Evolutionary conservation across 441 rosid species (phyloP).

Genomic region (Melastoma candidum): DNA sequence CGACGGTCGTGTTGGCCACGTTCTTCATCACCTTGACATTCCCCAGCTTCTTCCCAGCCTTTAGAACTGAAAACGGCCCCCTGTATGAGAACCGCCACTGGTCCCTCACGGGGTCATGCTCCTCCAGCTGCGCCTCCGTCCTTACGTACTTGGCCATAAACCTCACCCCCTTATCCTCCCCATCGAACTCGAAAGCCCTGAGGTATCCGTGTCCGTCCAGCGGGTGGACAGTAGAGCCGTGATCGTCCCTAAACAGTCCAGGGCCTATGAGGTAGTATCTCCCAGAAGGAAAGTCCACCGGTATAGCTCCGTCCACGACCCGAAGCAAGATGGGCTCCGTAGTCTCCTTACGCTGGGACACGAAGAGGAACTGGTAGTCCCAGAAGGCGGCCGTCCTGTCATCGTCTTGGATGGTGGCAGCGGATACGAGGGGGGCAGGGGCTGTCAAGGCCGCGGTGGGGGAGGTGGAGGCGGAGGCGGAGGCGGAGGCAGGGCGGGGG

Average conservation of each 20-base stretch:
- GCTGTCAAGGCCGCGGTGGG: slow-evolving; percentile 14
- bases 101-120: slow-evolving; percentile 49
- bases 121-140: slow-evolving; percentile 81
- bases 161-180: slow-evolving; percentile 28
- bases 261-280: slow-evolving; percentile 83
- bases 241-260: slow-evolving; percentile 70
- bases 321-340: slow-evolving; percentile 31
- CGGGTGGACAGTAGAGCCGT: slow-evolving; percentile 93
- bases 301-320: slow-evolving; percentile 49
- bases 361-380: slow-evolving; percentile 76
- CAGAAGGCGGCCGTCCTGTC: slow-evolving; percentile 57
- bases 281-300: slow-evolving; percentile 64
- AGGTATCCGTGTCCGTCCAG: slow-evolving; percentile 86
- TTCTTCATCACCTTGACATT: slow-evolving; percentile 94
- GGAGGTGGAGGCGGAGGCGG: slow-evolving; percentile 40
- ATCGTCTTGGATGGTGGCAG: slow-evolving; percentile 11
- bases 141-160: slow-evolving; percentile 76
- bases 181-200: slow-evolving; percentile 54
- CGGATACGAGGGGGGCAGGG: slow-evolving; percentile 6
- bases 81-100: slow-evolving; percentile 72
- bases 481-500: slow-evolving; percentile 21
- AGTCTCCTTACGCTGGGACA: slow-evolving; percentile 72
- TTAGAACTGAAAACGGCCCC: slow-evolving; percentile 81
- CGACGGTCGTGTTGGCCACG: slow-evolving; percentile 80
- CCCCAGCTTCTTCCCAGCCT: slow-evolving; percentile 58